Conservation (phyloP, 2,329 filamentous ascomycete genomes). For the Colletotrichum nymphaeae region DNA sequence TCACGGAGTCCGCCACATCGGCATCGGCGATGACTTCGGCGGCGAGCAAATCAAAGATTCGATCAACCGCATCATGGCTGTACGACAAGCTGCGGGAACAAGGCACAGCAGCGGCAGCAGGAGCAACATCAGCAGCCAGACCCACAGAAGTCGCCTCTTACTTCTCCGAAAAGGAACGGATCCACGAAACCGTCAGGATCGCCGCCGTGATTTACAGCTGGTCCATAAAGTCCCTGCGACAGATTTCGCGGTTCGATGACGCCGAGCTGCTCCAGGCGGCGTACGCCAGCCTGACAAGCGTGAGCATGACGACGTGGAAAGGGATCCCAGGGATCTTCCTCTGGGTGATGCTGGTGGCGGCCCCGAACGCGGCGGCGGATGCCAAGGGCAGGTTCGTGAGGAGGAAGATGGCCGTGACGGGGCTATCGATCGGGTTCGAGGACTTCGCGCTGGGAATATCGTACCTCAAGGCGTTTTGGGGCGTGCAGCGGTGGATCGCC, state of each 20-base stretch:
- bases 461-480: slow-evolving; percentile 42
- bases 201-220: slow-evolving; percentile 42
- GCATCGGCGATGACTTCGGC: not conserved
- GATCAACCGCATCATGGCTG: slow-evolving; percentile 40
- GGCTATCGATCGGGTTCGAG: slow-evolving; percentile 42
- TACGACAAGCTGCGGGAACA: slow-evolving; percentile 32
- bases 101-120: not conserved
- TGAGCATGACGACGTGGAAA: slow-evolving; percentile 44
- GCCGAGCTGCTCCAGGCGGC: slow-evolving; percentile 36
- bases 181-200: slow-evolving; percentile 40
- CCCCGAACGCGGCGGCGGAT: slow-evolving; percentile 40
- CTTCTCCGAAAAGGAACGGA: slow-evolving; percentile 23
- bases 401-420: slow-evolving; percentile 43
- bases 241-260: slow-evolving; percentile 41
- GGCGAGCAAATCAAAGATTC: slow-evolving; percentile 34
- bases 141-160: not conserved
- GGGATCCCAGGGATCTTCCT: slow-evolving; percentile 44
- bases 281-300: slow-evolving; percentile 40
- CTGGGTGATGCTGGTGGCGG: slow-evolving; percentile 44
- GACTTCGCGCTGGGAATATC: slow-evolving; percentile 42
- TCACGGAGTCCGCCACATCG: slow-evolving; percentile 39
- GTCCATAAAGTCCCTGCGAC: slow-evolving; percentile 40
- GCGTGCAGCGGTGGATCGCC: slow-evolving; percentile 44
- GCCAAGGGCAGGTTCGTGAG: slow-evolving; percentile 43
- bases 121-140: not conserved